These are phyloP conservation scores for Fusarium kyushuense DNA, from an alignment of 2,329 filamentous ascomycete species.

Conservation along the genomic window DNA sequence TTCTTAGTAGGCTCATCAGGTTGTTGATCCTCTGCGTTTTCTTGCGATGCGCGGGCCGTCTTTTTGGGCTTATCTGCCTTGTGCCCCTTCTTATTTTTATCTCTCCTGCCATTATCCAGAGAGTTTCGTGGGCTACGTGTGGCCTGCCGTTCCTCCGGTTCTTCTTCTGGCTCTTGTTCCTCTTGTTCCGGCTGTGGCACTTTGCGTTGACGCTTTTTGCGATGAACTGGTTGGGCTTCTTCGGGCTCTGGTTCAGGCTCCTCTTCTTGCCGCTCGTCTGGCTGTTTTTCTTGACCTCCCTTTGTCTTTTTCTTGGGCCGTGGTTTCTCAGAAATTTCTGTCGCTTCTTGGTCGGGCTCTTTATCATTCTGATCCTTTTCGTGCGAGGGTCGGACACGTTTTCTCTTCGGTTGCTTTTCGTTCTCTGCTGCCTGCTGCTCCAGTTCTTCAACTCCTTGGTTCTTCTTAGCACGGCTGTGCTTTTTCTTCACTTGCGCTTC, in stretches of 20 bases:
- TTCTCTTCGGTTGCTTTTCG: background rate
- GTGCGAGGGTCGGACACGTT: background rate
- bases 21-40: conserved; percentile 20
- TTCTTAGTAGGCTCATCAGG: conserved; percentile 29
- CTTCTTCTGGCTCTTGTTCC: conserved; percentile 10
- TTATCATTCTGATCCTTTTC: background rate
- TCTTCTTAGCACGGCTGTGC: conserved; percentile 51
- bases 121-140: conserved; percentile 40
- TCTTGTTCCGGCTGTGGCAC: background rate
- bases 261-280: conserved; percentile 25
- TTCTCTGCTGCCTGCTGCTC: conserved; percentile 7
- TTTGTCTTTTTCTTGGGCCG: conserved; percentile 31
- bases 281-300: conserved; percentile 13
- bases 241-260: conserved; percentile 24
- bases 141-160: conserved; percentile 16
- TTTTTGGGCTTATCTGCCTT: conserved; percentile 27
- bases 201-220: conserved; percentile 32
- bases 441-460: conserved; percentile 10
- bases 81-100: conserved; percentile 33
- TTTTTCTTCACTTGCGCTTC: conserved; percentile 51
- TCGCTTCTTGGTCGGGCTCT: background rate
- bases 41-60: conserved; percentile 12
- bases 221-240: conserved; percentile 23
- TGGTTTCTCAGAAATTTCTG: conserved; percentile 30
- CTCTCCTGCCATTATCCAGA: conserved; percentile 20